Evolutionary conservation across 108 stramenopile species (phyloP).

Genomic region (Bacterosira constricta): DNA sequence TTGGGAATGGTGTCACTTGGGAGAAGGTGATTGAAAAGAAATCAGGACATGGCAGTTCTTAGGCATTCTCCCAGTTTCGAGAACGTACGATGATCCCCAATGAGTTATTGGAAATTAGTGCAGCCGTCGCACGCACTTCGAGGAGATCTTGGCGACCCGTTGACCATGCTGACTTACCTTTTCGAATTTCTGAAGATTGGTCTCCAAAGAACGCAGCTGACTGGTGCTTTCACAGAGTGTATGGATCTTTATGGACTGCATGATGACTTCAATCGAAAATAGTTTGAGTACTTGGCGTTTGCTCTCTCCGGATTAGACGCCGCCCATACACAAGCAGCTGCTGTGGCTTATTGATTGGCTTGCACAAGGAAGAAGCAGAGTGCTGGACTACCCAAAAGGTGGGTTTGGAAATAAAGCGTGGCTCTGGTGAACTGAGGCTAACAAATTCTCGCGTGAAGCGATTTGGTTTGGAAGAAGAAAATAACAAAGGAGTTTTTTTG

Average conservation of each 20-base stretch:
- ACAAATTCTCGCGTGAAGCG: constrained; percentile 58
- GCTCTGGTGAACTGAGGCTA: constrained; percentile 48
- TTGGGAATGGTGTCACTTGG: constrained; percentile 55
- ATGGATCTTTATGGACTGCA: constrained; percentile 59
- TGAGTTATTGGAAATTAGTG: constrained; percentile 62
- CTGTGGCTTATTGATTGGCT: constrained; percentile 90
- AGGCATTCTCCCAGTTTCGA: constrained; percentile 59
- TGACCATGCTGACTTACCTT: constrained; percentile 52
- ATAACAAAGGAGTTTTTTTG: constrained; percentile 48
- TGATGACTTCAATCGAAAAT: constrained; percentile 62
- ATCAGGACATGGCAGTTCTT: constrained; percentile 45
- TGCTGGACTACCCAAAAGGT: constrained; percentile 85
- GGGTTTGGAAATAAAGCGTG: constrained; percentile 67
- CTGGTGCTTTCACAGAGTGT: constrained; percentile 65
- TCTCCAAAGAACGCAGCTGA: constrained; percentile 57
- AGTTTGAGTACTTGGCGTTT: constrained; percentile 87
- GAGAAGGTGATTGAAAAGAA: constrained; percentile 66
- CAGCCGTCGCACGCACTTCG: constrained; percentile 78
- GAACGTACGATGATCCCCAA: constrained; percentile 44
- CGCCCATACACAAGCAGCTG: constrained; percentile 86
- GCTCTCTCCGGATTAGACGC: constrained; percentile 86
- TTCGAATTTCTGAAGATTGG: constrained; percentile 72
- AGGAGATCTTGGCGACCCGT: constrained; percentile 49
- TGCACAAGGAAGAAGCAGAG: constrained; percentile 72
- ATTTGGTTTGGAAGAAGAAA: constrained; percentile 67